Evolutionary conservation across 2,329 filamentous ascomycete genomes (phyloP).

Genomic region (Nemania sp.): DNA sequence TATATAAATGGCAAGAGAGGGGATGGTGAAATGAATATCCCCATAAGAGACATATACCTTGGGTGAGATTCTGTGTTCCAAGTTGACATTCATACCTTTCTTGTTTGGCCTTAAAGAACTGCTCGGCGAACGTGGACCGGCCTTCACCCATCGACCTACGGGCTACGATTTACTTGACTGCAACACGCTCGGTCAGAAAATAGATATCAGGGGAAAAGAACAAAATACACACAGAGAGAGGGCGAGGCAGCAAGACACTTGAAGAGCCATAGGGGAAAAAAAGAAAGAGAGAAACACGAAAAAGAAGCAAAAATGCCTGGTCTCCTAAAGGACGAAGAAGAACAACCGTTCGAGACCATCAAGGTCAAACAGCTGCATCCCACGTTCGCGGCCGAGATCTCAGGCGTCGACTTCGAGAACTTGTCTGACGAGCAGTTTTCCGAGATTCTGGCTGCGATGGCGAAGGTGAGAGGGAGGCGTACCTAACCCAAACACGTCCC

Average conservation of each 20-base stretch:
- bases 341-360: conserved; percentile 36
- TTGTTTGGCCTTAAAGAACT: too few relatives aligned
- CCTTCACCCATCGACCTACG: too few relatives aligned
- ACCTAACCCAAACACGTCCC: too few relatives aligned
- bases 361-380: conserved; percentile 37
- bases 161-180: too few relatives aligned
- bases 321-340: conserved; percentile 33
- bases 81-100: too few relatives aligned
- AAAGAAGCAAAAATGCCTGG: conserved; percentile 36
- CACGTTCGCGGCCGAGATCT: conserved; percentile 41
- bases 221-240: neutral
- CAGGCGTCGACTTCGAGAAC: conserved; percentile 41
- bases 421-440: conserved; percentile 41
- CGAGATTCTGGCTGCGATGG: conserved; percentile 41
- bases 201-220: too few relatives aligned
- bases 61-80: too few relatives aligned
- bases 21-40: too few relatives aligned
- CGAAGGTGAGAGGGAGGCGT: conserved; percentile 36
- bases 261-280: neutral
- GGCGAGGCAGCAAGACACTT: neutral
- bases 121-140: too few relatives aligned
- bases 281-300: neutral
- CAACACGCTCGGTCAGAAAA: too few relatives aligned
- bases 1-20: neutral
- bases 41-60: too few relatives aligned